Conservation (phyloP, 1,284 basidiomycete genomes). For the Cutaneotrichosporon sp. region DNA sequence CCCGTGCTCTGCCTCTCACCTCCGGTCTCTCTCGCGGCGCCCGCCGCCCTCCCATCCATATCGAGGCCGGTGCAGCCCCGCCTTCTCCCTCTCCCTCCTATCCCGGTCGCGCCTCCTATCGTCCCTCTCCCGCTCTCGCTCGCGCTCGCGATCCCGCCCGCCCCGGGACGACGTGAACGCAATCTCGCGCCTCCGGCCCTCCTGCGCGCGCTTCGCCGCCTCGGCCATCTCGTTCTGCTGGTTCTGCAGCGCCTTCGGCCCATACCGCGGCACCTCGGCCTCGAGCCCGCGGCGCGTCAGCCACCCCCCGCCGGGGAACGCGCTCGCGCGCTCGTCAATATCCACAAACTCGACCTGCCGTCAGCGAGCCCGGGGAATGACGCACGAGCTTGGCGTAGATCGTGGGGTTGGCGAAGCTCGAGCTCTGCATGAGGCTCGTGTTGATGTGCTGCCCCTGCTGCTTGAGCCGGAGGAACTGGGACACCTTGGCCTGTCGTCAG, state of each 20-base stretch:
- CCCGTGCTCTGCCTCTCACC: too few species aligned
- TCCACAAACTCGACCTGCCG: constrained; percentile 76
- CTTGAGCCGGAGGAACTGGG: constrained; percentile 74
- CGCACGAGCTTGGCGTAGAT: constrained; percentile 76
- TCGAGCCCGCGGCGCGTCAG: constrained; percentile 39
- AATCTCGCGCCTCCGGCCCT: constrained; percentile 62
- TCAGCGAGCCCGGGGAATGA: too few species aligned
- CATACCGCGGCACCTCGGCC: constrained; percentile 28
- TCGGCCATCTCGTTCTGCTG: constrained; percentile 64
- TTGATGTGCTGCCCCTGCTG: constrained; percentile 82
- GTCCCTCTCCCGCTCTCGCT: constrained; percentile 11
- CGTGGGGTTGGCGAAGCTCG: constrained; percentile 91
- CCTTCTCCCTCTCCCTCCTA: constrained; percentile 10
- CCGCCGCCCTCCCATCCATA: constrained; percentile 8
- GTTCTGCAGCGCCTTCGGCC: constrained; percentile 46
- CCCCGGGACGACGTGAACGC: constrained; percentile 55
- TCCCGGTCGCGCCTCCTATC: constrained; percentile 6
- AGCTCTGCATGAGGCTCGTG: constrained; percentile 83
- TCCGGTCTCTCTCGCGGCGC: constrained; percentile 2
- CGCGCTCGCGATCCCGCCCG: constrained; percentile 24
- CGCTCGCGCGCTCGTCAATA: constrained; percentile 79
- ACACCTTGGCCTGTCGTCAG: constrained; percentile 67
- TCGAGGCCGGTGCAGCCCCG: constrained; percentile 1
- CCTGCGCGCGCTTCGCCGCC: constrained; percentile 59
- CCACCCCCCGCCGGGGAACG: constrained; percentile 64